Base-by-base conservation (phyloP, 2,329 filamentous ascomycete genomes). In the Dactylellina leptospora region DNA sequence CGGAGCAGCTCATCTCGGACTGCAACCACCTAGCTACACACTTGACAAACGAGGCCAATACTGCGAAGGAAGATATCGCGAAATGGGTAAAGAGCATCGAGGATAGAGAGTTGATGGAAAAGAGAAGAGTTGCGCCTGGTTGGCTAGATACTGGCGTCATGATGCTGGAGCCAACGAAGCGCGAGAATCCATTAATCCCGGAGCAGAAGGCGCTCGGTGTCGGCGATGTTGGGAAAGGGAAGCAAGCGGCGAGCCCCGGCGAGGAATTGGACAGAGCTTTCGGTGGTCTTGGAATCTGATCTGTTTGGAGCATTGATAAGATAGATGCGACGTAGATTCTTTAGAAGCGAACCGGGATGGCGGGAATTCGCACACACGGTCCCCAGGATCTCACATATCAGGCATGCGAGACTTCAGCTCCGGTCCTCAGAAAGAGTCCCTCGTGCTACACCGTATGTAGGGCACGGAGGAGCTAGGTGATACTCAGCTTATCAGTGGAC, bases 1-100 rank as follows among this genome's bases (percentile, higher is more conserved):
- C 95, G 0, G 87, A 92, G 76, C 89, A 93, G 75, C 96, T 99
- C 77, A 84, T 93, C 18, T 85, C 87, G 11, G 92, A 91, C 22
- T 97, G 93, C 81, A 85, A 86, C 73, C 88, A 90, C 5, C 85
- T 99, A 42, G 87, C 90, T 75, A 85, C 86, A 1, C 91, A 97
- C 80, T 83, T 99, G 10, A 82, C 86, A 23, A 86, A 87, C 75
- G 84, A 91, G 75, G 85, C 88, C 74, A 83, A 84, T 1, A 88
- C 91, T 33, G 90, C 90, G 1, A 85, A 89, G 74, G 82, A 83
- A 33, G 86, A 88, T 59, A 82, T 97, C 60, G 81, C 83, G 56
- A 85, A 85, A 18, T 91, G 95, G 81, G 88, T 95, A 76, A 86
- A 88, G 71, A 83, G 80, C 2, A 83, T 88, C 28, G 81, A 79